Evolutionary conservation across 352 stramenopile species (phyloP).

Genomic region (Globisporangium iwayamae): DNA sequence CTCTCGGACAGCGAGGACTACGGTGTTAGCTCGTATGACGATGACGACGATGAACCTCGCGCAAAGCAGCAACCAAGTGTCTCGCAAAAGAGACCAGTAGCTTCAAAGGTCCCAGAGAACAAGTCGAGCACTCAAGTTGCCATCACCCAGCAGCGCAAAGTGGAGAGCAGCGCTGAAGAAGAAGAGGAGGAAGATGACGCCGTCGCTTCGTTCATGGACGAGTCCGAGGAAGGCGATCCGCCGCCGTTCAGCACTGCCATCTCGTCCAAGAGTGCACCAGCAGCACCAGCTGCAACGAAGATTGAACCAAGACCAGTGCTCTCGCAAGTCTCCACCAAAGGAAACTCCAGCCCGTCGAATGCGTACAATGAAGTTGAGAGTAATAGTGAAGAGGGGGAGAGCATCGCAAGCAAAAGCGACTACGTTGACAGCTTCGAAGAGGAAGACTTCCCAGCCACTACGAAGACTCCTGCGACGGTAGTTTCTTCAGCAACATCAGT

Average conservation of each 20-base stretch:
- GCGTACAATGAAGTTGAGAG: slow-evolving; percentile 2
- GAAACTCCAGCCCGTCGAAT: not conserved
- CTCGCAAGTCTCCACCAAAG: not conserved
- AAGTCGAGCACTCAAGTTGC: not conserved
- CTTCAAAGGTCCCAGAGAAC: not conserved
- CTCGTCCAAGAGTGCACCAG: not conserved
- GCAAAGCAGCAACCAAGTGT: not conserved
- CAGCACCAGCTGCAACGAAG: not conserved
- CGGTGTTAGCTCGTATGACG: not conserved
- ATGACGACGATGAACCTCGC: not conserved
- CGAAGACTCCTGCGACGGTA: not conserved
- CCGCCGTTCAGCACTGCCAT: slow-evolving; percentile 15
- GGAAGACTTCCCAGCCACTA: not conserved
- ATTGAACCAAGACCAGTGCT: not conserved
- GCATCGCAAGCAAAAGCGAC: slow-evolving; percentile 34
- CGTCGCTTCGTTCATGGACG: slow-evolving; percentile 15
- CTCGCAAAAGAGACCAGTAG: not conserved
- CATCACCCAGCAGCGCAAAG: not conserved
- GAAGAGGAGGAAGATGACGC: slow-evolving; percentile 15
- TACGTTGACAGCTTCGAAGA: slow-evolving; percentile 18
- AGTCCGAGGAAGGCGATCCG: slow-evolving; percentile 13
- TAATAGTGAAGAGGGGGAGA: slow-evolving; percentile 23
- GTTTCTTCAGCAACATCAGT: not conserved
- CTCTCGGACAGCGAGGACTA: slow-evolving; percentile 15
- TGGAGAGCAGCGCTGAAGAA: slow-evolving; percentile 1